Evolutionary conservation across 371 early-diverging fungal species (phyloP).

Genomic region (Mycotypha africana): DNA sequence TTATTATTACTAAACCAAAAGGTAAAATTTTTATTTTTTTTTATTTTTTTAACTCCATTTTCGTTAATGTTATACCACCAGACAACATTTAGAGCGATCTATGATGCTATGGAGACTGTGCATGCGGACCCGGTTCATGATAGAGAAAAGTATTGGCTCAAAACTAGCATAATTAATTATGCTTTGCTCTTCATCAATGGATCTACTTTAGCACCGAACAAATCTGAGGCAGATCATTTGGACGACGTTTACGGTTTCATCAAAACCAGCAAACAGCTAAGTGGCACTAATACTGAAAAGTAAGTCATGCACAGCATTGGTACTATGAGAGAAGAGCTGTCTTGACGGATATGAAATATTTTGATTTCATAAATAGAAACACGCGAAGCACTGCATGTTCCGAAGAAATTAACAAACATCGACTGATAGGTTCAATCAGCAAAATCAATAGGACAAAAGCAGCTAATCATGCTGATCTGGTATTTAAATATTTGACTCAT

Average conservation of each 20-base stretch:
- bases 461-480: conserved; percentile 10
- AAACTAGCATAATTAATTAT: conserved; percentile 12
- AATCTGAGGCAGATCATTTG: conserved; percentile 8
- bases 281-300: conserved; percentile 8
- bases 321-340: too few relatives aligned
- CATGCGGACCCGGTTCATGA: conserved; percentile 9
- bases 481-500: conserved; percentile 12
- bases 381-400: conserved; percentile 5
- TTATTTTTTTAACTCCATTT: conserved; percentile 6
- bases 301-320: too few relatives aligned
- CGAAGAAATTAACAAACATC: conserved; percentile 5
- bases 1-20: conserved; percentile 10
- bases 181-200: conserved; percentile 10
- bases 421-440: conserved; percentile 10
- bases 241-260: conserved; percentile 15
- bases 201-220: neutral
- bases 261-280: conserved; percentile 10
- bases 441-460: conserved; percentile 7
- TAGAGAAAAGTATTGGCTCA: conserved; percentile 12
- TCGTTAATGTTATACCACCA: conserved; percentile 9
- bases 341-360: conserved; percentile 13
- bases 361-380: conserved; percentile 9
- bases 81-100: conserved; percentile 11
- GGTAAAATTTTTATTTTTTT: conserved; percentile 1
- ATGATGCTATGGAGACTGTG: conserved; percentile 11